Base-by-base conservation (phyloP, 805 yeast species). In the Candida ipomoeae region DNA sequence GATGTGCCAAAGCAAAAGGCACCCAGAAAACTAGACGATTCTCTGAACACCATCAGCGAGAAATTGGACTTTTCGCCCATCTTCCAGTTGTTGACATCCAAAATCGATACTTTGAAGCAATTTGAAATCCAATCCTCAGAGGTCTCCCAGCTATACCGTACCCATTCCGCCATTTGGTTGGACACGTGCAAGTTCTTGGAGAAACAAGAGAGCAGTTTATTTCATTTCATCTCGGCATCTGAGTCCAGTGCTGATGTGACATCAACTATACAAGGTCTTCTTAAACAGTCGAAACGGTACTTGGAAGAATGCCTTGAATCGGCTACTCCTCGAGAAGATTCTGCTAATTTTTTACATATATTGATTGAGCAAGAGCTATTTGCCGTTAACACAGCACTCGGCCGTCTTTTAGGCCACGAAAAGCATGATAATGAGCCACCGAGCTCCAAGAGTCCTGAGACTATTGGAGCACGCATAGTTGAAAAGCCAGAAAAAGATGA, bases 61-160 rank as follows among this genome's bases (percentile, higher is more conserved):
- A 70, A 69, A 55, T 50, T 70, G 15, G 69, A 71, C 51, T 47
- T 69, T 10, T 66, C 57, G n/a, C 75, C 75, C 1, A 62, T 73
- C 1, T 37, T 65, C 3, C 54, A 59, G 6, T 60, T 69, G 8
- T 51, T 73, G n/a, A 59, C 62, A 11, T 64, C 59, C 26, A 68
- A 65, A 48, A 55, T 53, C 14, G 66, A 58, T 18, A 73, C 70
- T 0, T 57, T 67, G 20, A 54, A 54, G 7, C 70, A 62, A 33
- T 48, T 68, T 33, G 54, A 60, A 3, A 49, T 58, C 1, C 50
- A 57, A 10, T 51, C 69, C 1, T 66, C 74, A 4, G 55, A 49
- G 11, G 52, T 55, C 32, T 63, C 76, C 0, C 59, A 68, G 5
- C 35, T 49, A 0, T 70, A 53, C 53, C 73, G 70, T 50, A 60